Percentiles rank a stretch among this genome's conserved stretches.
phyloP scores from a whole-genome alignment of 1,139 yeast genomes.

The Blastobotrys aristatus region DNA sequence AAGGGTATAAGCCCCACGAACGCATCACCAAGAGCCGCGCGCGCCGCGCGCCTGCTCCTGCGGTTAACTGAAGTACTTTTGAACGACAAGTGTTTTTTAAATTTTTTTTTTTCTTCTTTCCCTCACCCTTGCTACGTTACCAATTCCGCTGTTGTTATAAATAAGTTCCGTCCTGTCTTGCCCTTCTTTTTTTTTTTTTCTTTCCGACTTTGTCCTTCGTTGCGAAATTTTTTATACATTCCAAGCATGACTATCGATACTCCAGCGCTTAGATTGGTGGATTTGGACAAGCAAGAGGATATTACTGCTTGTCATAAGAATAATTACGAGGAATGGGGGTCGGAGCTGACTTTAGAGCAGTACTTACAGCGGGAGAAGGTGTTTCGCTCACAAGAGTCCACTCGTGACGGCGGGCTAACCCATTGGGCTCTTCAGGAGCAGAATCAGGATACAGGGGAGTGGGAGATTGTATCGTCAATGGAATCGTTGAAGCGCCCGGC shows the following conservation, averaged over 20 bases:
- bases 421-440: slow-evolving; percentile 30
- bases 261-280: slow-evolving; percentile 16
- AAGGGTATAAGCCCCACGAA: slow-evolving; percentile 2
- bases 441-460: slow-evolving; percentile 14
- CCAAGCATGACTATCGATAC: slow-evolving; percentile 12
- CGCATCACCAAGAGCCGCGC: neutral
- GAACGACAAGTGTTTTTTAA: neutral
- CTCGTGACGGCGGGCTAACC: slow-evolving; percentile 21
- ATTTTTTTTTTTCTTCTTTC: neutral
- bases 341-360: slow-evolving; percentile 26
- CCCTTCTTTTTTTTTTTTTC: neutral
- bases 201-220: neutral
- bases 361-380: slow-evolving; percentile 30
- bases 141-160: neutral
- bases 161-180: neutral
- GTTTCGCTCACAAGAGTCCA: slow-evolving; percentile 19
- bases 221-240: no score
- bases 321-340: slow-evolving; percentile 51
- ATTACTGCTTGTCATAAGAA: slow-evolving; percentile 46
- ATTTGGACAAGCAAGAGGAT: slow-evolving; percentile 37
- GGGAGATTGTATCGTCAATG: slow-evolving; percentile 42
- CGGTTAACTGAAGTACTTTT: slow-evolving; percentile 13
- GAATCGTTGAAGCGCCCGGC: slow-evolving; percentile 46
- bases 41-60: slow-evolving; percentile 13
- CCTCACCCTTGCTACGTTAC: neutral